Conservation (phyloP, 441 rosid genomes). For the Dalechampia spathulata region DNA sequence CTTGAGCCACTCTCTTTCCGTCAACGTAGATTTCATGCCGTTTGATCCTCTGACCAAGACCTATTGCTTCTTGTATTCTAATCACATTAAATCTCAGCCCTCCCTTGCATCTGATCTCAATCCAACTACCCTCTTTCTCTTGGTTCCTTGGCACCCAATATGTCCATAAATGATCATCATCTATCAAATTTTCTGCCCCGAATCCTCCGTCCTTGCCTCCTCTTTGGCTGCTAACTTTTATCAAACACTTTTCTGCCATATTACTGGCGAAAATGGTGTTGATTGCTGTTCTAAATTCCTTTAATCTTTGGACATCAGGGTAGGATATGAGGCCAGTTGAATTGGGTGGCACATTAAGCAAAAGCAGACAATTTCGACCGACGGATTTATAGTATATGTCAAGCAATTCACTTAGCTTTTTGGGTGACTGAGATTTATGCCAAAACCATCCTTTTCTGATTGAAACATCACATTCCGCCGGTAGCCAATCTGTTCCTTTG, state of each 20-base stretch:
- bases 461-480: slow-evolving; percentile 66
- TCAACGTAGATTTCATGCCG: slow-evolving; percentile 44
- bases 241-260: slow-evolving; percentile 35
- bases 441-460: slow-evolving; percentile 66
- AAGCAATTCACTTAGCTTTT: slow-evolving; percentile 38
- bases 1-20: slow-evolving; percentile 36
- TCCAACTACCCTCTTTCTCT: slow-evolving; percentile 30
- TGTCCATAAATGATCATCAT: slow-evolving; percentile 53
- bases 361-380: slow-evolving; percentile 53
- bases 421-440: slow-evolving; percentile 54
- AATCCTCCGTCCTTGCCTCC: slow-evolving; percentile 47
- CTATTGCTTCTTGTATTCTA: slow-evolving; percentile 65
- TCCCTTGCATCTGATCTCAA: slow-evolving; percentile 29
- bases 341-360: slow-evolving; percentile 66
- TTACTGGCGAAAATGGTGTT: slow-evolving; percentile 42
- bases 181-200: slow-evolving; percentile 51
- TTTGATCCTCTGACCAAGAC: slow-evolving; percentile 63
- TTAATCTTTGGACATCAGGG: slow-evolving; percentile 33
- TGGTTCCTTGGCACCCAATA: slow-evolving; percentile 50
- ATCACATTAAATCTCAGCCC: slow-evolving; percentile 50
- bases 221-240: slow-evolving; percentile 47
- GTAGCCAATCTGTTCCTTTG: slow-evolving; percentile 53
- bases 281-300: slow-evolving; percentile 35
- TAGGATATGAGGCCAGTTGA: slow-evolving; percentile 54
- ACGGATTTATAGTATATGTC: slow-evolving; percentile 62